Evolutionary conservation across 768 basidiomycete species (phyloP), one percentile per base, ranked within the genome.

Genomic region (Leccinum subgranulosum): DNA sequence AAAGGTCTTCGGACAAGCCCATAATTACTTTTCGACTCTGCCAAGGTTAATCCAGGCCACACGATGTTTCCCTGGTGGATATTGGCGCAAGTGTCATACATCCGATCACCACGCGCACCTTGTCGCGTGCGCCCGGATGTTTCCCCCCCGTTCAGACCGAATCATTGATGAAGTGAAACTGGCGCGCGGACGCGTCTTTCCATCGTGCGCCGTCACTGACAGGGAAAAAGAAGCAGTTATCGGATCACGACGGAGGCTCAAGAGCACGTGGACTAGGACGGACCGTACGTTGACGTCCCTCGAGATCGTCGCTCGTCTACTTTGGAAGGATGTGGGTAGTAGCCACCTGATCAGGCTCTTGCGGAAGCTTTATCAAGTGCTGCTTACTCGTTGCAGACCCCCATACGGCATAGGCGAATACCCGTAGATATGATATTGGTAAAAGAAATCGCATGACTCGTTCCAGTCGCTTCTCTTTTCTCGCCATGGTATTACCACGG

Each of bases 301-400:
- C 19, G 31, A 39, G 61, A 60, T 61, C 60, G 27, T 57, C 64
- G 14, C 53, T 43, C 21, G 49, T 49, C 51, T 33, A 14, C 53
- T 64, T 61, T 64, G 62, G 64, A 64, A 64, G 50, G 67, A 64
- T 59, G 62, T 61, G 64, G 66, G 47, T 58, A 53, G 47, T 58
- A 53, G 48, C 58, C 65, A 53, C 58, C 53, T 55, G 67, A 63
- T 66, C 55, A 57, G 54, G 28, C 46, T 36, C 23, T 50, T 60
- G 46, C 36, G 49, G 64, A 56, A 54, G 25, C n/a, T 11, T 55
- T 27, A 39, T 58, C 54, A 48, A 49, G 41, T 9, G 28, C 19
- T n/a, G 53, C 50, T 43, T 54, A 3, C 27, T 19, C 31, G 29
- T 54, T 34, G 41, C 49, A 36, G 21, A 52, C 21, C 43, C 21